These are phyloP conservation scores for Wickerhamomyces bisporus DNA, from an alignment of 805 yeast genomes.

Conservation along the genomic window DNA sequence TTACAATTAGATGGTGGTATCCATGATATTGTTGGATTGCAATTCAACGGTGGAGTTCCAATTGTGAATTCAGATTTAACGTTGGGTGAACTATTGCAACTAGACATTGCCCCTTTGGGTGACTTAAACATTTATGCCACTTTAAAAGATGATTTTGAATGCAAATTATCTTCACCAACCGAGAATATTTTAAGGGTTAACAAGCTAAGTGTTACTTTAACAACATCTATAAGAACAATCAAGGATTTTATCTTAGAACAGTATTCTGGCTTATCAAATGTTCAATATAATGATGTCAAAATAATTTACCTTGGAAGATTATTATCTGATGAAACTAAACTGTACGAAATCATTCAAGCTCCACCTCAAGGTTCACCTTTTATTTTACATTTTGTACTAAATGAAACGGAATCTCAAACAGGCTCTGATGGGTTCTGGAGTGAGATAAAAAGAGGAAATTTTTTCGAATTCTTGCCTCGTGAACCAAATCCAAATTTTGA, in stretches of 20 bases:
- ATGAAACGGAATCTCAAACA: slow-evolving; percentile 12
- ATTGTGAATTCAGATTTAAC: slow-evolving; percentile 16
- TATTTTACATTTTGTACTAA: slow-evolving; percentile 19
- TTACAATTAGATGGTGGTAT: slow-evolving; percentile 10
- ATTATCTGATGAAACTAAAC: slow-evolving; percentile 13
- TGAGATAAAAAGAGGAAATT: slow-evolving; percentile 21
- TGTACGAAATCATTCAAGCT: slow-evolving; percentile 14
- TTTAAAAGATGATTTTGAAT: slow-evolving; percentile 17
- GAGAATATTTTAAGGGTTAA: slow-evolving; percentile 11
- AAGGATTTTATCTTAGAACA: slow-evolving; percentile 23
- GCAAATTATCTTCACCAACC: slow-evolving; percentile 22
- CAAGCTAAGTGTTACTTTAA: slow-evolving; percentile 11
- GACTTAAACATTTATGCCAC: slow-evolving; percentile 24
- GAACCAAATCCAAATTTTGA: slow-evolving; percentile 25
- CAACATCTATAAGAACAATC: slow-evolving; percentile 17
- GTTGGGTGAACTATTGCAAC: slow-evolving; percentile 24
- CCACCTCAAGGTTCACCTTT: slow-evolving; percentile 1
- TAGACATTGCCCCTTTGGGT: slow-evolving; percentile 31
- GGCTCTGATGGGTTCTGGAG: slow-evolving; percentile 22
- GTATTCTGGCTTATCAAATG: slow-evolving; percentile 9
- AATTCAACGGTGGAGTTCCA: slow-evolving; percentile 16
- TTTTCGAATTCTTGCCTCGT: slow-evolving; percentile 27
- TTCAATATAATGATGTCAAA: slow-evolving; percentile 14
- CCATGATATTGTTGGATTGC: slow-evolving; percentile 11
- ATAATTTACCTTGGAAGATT: slow-evolving; percentile 23